A percentile compares a stretch with the other conserved stretches of the same genome.
These are phyloP conservation scores for Colletotrichum sp. DNA, from an alignment of 2,329 filamentous ascomycete genomes.

Conservation along the genomic window DNA sequence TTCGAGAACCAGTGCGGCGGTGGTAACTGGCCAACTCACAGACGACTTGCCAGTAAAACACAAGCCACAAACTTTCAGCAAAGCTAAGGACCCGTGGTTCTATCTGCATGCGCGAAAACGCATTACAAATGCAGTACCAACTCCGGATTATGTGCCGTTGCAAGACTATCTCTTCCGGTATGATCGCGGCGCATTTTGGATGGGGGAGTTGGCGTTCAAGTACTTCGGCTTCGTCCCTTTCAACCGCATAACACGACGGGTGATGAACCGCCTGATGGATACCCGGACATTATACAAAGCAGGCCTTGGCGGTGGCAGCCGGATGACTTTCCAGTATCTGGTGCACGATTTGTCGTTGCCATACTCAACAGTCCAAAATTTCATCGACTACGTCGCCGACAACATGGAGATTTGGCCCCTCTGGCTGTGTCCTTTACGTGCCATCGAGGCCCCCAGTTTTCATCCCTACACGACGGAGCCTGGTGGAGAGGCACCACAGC, in stretches of 20 bases:
- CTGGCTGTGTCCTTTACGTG: constrained; percentile 61
- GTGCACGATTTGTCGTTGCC: constrained; percentile 68
- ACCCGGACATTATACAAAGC: constrained; percentile 71
- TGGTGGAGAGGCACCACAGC: neutral
- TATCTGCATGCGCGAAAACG: constrained; percentile 63
- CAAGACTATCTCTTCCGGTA: constrained; percentile 74
- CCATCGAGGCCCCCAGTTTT: constrained; percentile 36
- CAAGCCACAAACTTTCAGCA: constrained; percentile 54
- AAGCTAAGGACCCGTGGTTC: constrained; percentile 72
- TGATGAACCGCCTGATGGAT: constrained; percentile 67
- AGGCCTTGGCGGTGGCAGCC: constrained; percentile 60
- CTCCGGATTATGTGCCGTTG: constrained; percentile 63
- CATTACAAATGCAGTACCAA: constrained; percentile 26
- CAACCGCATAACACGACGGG: constrained; percentile 64
- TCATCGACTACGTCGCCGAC: constrained; percentile 52
- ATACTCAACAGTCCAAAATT: constrained; percentile 44
- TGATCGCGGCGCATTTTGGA: constrained; percentile 74
- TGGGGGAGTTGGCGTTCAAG: constrained; percentile 63
- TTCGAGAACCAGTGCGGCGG: constrained; percentile 55
- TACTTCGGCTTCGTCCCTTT: constrained; percentile 68
- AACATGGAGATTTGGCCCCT: constrained; percentile 55
- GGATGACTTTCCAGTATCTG: constrained; percentile 62
- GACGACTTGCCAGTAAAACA: constrained; percentile 44
- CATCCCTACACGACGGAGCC: constrained; percentile 13
- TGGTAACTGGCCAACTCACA: constrained; percentile 65